Evolutionary conservation across 306 rosid species (phyloP).

Genomic region (Dalbergia oliveri): DNA sequence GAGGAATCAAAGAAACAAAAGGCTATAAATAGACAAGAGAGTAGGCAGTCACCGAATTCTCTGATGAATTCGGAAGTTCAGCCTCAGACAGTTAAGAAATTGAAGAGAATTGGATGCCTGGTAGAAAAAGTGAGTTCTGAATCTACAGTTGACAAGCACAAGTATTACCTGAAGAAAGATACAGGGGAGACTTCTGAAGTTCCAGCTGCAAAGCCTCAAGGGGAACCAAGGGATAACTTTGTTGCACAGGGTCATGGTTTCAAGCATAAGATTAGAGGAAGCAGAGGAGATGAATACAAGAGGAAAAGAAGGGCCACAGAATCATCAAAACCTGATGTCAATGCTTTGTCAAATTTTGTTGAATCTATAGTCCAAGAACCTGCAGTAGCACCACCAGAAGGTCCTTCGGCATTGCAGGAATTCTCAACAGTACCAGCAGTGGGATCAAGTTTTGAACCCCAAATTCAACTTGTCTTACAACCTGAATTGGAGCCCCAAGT

Average conservation of each 20-base stretch:
- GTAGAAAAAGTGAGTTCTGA: slow-evolving; percentile 7
- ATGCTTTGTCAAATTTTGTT: slow-evolving; percentile 8
- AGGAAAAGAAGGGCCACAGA: slow-evolving; percentile 22
- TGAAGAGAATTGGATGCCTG: not conserved
- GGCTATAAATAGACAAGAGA: slow-evolving; percentile 16
- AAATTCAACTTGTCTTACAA: not conserved
- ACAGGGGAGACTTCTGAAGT: not conserved
- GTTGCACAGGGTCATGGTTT: slow-evolving; percentile 16
- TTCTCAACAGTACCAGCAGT: not conserved
- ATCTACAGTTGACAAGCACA: slow-evolving; percentile 4
- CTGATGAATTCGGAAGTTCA: not conserved
- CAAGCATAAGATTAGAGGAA: not conserved
- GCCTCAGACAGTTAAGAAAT: slow-evolving; percentile 4
- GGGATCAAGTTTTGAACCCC: slow-evolving; percentile 15
- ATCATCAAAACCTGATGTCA: slow-evolving; percentile 34
- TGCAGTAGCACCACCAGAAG: not conserved
- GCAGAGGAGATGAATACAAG: not conserved
- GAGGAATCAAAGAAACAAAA: not conserved
- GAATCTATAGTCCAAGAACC: slow-evolving; percentile 4
- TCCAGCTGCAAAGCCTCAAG: slow-evolving; percentile 8
- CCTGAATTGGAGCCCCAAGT: not conserved
- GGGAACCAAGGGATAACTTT: slow-evolving; percentile 20
- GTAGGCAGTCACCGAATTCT: slow-evolving; percentile 9
- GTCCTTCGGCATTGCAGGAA: not conserved
- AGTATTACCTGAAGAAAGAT: slow-evolving; percentile 15